These are phyloP conservation scores for Neocallimastix lanati DNA, from an alignment of 192 early-diverging fungal genomes.

Conservation along the genomic window DNA sequence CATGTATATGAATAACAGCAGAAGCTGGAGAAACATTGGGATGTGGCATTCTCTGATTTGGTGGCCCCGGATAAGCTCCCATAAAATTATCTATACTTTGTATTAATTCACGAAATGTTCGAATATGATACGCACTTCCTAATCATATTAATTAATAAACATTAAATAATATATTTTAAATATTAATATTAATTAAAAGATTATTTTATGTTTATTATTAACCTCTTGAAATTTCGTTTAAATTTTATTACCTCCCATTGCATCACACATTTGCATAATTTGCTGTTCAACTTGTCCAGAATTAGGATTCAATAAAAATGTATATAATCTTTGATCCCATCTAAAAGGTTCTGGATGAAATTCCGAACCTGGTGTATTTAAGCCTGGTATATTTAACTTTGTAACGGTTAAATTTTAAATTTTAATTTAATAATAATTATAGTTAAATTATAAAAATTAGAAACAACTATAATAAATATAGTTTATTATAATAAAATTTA, in stretches of 20 bases:
- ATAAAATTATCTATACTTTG: constrained; percentile 45
- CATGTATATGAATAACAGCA: constrained; percentile 19
- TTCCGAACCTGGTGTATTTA: constrained; percentile 40
- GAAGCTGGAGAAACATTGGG: constrained; percentile 10
- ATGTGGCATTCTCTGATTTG: constrained; percentile 7
- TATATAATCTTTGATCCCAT: constrained; percentile 60
- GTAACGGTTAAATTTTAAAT: too few species aligned
- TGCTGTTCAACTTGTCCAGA: constrained; percentile 13
- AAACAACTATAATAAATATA: too few species aligned
- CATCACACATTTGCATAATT: constrained; percentile 43
- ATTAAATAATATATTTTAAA: too few species aligned
- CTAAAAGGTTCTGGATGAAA: constrained; percentile 59
- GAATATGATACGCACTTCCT: constrained; percentile 19
- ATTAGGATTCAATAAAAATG: constrained; percentile 38
- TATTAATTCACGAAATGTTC: constrained; percentile 25
- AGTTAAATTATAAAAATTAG: too few species aligned
- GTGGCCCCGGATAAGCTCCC: background rate
- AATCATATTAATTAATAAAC: too few species aligned
- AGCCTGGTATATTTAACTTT: constrained; percentile 46
- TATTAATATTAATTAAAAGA: too few species aligned
- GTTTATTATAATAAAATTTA: constrained; percentile 4
- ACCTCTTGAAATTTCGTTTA: too few species aligned
- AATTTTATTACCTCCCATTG: constrained; percentile 55
- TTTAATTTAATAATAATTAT: too few species aligned
- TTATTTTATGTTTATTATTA: too few species aligned